Evolutionary conservation across 352 stramenopile genomes (phyloP).

Genomic region (Globisporangium takayamanum): DNA sequence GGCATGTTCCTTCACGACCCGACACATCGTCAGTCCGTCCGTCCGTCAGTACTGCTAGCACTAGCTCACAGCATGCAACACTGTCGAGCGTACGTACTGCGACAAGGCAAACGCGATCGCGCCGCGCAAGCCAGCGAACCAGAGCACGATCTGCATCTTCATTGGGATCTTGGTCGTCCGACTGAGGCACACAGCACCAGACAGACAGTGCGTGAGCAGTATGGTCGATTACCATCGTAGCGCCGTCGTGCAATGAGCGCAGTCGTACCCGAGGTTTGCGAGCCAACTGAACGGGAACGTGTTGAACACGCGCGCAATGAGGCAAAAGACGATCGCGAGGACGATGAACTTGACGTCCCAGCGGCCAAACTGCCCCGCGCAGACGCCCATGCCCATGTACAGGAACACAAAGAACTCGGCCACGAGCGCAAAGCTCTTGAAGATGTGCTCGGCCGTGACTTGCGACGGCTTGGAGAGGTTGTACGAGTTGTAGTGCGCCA

Average conservation of each 20-base stretch:
- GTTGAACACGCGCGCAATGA: constrained; percentile 89
- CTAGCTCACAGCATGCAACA: not conserved
- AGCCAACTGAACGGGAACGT: constrained; percentile 89
- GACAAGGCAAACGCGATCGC: constrained; percentile 81
- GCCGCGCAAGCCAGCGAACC: constrained; percentile 90
- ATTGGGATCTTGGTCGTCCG: constrained; percentile 56
- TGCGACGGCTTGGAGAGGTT: constrained; percentile 65
- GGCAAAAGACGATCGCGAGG: constrained; percentile 80
- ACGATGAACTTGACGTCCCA: constrained; percentile 86
- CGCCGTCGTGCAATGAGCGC: not conserved
- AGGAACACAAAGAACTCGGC: constrained; percentile 76
- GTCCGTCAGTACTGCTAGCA: not conserved
- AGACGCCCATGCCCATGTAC: constrained; percentile 76
- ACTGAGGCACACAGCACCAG: constrained; percentile 13
- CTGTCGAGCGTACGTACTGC: constrained; percentile 32
- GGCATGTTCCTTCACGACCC: constrained; percentile 86
- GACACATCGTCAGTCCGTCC: not conserved
- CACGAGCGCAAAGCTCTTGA: constrained; percentile 67
- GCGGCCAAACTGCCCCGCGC: constrained; percentile 53
- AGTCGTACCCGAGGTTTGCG: constrained; percentile 41
- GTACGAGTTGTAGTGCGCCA: constrained; percentile 80
- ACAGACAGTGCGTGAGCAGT: not conserved
- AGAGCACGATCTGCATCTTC: constrained; percentile 91
- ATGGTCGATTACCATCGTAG: too few species aligned
- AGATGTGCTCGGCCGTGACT: constrained; percentile 64